Conservation (phyloP, 805 yeast species). For the Hanseniaspora jakobsenii region DNA sequence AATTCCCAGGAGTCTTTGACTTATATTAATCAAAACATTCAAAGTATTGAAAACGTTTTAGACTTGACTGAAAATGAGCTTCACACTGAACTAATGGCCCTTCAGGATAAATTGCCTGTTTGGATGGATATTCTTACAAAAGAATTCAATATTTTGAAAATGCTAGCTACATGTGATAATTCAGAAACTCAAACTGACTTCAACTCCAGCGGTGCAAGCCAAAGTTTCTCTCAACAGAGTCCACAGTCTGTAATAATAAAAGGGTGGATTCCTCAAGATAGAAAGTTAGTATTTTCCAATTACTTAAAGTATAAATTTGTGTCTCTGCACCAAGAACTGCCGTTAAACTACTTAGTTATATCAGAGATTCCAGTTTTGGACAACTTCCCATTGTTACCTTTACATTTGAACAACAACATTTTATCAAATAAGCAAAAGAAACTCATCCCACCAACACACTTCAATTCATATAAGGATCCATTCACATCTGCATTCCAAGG, state of each 20-base stretch:
- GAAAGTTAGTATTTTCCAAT: conserved; percentile 50
- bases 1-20: conserved; percentile 29
- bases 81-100: conserved; percentile 62
- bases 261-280: conserved; percentile 90
- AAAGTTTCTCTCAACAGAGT: no score
- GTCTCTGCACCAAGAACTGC: conserved; percentile 22
- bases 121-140: conserved; percentile 63
- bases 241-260: conserved; percentile 87
- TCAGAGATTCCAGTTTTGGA: conserved; percentile 20
- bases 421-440: conserved; percentile 28
- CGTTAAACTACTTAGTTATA: conserved; percentile 5
- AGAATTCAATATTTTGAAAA: conserved; percentile 43
- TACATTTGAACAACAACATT: conserved; percentile 20
- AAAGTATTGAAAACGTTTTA: conserved; percentile 50
- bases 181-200: no score
- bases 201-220: no score
- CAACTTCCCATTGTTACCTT: conserved; percentile 24
- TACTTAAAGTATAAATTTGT: conserved; percentile 39
- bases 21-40: conserved; percentile 36
- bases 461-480: conserved; percentile 67
- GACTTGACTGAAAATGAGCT: conserved; percentile 56
- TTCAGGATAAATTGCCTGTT: conserved; percentile 58
- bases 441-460: conserved; percentile 81
- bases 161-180: conserved; percentile 61
- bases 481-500: conserved; percentile 87